A percentile compares a stretch with the other conserved stretches of the same genome.
Conservation (phyloP, 345 rosid genomes). For the Populus alba region DNA sequence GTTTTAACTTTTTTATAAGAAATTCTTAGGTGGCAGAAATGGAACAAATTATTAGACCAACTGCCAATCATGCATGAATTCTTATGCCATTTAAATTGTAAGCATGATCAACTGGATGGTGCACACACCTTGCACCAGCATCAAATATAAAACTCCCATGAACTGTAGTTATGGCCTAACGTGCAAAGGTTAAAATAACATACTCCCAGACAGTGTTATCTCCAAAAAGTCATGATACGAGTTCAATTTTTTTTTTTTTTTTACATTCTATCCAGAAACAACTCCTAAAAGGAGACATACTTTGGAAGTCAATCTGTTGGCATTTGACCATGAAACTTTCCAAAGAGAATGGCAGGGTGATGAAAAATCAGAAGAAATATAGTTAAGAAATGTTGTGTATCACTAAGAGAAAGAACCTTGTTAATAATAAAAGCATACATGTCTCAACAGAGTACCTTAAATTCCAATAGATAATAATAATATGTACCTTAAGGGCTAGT, state of each 20-base stretch:
- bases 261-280: neutral
- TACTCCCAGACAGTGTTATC: neutral
- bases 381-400: neutral
- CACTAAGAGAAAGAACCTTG: neutral
- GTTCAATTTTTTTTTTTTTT: neutral
- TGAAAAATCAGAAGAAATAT: neutral
- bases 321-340: neutral
- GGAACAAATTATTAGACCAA: neutral
- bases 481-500: conserved; percentile 80
- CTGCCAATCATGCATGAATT: neutral
- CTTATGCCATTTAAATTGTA: neutral
- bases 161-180: neutral
- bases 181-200: neutral
- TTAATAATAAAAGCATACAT: neutral
- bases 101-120: neutral
- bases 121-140: neutral
- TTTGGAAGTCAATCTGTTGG: neutral
- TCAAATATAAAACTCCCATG: neutral
- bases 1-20: neutral
- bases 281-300: neutral
- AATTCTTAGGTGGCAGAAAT: neutral
- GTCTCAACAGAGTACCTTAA: neutral
- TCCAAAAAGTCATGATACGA: neutral
- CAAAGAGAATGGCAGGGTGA: neutral
- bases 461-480: neutral